Evolutionary conservation across 176 grass and related monocot genomes (phyloP).

Genomic region (Saccharum officinarum): DNA sequence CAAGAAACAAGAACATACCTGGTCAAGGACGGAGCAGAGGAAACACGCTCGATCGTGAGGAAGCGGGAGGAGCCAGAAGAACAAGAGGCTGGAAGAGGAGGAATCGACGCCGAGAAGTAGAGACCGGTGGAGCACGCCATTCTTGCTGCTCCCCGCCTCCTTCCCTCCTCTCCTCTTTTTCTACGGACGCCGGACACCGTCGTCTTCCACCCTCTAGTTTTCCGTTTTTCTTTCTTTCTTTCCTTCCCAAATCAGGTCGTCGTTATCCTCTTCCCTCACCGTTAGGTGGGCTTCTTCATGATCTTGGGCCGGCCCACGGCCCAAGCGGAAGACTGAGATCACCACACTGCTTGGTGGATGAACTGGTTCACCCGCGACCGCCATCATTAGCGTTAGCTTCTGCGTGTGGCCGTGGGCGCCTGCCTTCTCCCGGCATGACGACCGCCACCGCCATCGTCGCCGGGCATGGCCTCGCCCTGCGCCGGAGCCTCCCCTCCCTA

Average conservation of each 20-base stretch:
- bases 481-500: constrained; percentile 32
- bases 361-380: constrained; percentile 28
- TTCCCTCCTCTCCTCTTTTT: neutral
- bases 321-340: neutral
- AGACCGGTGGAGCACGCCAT: constrained; percentile 46
- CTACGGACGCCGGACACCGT: constrained; percentile 40
- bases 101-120: neutral
- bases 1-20: constrained; percentile 35
- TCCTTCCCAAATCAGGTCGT: neutral
- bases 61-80: constrained; percentile 10
- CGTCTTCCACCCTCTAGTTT: constrained; percentile 49
- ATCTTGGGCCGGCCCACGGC: constrained; percentile 26
- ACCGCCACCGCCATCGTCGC: constrained; percentile 52
- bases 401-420: constrained; percentile 51
- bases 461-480: constrained; percentile 36
- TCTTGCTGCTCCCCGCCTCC: constrained; percentile 27
- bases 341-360: neutral
- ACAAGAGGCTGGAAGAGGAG: neutral
- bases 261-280: constrained; percentile 28
- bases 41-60: constrained; percentile 10
- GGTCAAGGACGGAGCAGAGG: constrained; percentile 25
- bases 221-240: neutral
- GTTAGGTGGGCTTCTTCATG: neutral
- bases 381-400: constrained; percentile 50
- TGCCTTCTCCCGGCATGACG: constrained; percentile 35